Conservation (phyloP, 345 rosid species). For the Rhodamnia argentea region DNA sequence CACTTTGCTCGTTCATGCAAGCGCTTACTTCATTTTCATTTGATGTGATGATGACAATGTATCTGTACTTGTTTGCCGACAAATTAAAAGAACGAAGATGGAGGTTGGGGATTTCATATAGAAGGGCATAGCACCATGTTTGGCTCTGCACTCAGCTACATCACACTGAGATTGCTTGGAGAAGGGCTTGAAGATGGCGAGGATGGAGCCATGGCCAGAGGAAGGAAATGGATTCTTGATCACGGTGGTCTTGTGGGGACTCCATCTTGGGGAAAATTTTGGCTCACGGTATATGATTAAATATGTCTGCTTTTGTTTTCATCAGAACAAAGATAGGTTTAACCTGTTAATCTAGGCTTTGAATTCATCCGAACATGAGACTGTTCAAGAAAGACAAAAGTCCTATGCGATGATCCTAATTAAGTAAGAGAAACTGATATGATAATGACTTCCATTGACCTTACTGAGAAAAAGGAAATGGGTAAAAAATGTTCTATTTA, state of each 20-base stretch:
- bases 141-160: conserved; percentile 42
- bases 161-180: conserved; percentile 48
- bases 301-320: background rate
- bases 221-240: conserved; percentile 54
- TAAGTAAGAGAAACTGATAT: background rate
- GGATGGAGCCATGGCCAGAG: conserved; percentile 26
- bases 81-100: conserved; percentile 49
- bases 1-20: background rate
- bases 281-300: conserved; percentile 32
- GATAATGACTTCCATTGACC: background rate
- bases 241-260: conserved; percentile 42
- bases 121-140: conserved; percentile 59
- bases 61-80: background rate
- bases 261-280: conserved; percentile 62
- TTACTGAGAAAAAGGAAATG: background rate
- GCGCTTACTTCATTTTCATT: background rate
- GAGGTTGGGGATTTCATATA: conserved; percentile 64
- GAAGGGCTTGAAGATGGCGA: conserved; percentile 33
- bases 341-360: background rate
- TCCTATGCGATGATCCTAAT: background rate
- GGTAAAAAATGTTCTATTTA: background rate
- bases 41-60: background rate
- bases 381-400: background rate
- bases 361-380: background rate
- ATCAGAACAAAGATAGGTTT: background rate